Evolutionary conservation across 345 rosid species (phyloP).

Genomic region (Dipteronia sinensis): DNA sequence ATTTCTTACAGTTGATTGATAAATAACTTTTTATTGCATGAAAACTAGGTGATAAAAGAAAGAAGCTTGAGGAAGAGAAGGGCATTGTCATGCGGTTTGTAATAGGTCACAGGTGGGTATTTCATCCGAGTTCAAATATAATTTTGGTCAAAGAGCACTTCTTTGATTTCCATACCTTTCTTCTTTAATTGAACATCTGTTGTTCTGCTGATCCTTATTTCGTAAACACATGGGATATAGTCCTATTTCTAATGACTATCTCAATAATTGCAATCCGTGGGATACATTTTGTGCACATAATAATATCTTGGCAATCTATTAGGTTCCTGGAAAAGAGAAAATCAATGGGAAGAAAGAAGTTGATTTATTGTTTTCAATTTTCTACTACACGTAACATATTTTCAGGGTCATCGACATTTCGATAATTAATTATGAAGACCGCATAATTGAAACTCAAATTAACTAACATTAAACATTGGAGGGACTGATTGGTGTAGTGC

Average conservation of each 20-base stretch:
- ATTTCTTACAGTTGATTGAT: not conserved
- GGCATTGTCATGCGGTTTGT: conserved; percentile 95
- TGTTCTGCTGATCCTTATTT: not conserved
- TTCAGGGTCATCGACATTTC: not conserved
- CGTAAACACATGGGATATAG: not conserved
- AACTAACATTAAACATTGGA: not conserved
- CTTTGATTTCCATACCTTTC: not conserved
- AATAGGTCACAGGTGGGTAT: conserved; percentile 87
- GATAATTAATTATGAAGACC: not conserved
- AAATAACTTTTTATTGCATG: not conserved
- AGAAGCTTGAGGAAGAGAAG: conserved; percentile 95
- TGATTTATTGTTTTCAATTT: not conserved
- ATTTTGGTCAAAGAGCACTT: not conserved
- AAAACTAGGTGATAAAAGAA: conserved; percentile 72
- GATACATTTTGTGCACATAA: not conserved
- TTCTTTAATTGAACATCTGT: not conserved
- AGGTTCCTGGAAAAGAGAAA: not conserved
- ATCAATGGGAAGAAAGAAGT: not conserved
- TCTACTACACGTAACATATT: not conserved
- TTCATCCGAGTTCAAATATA: not conserved
- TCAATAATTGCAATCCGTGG: not conserved
- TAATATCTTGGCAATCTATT: not conserved
- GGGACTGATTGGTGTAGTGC: not conserved
- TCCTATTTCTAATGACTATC: not conserved
- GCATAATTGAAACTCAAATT: not conserved